These are phyloP conservation scores for Verticillium nonalfalfae DNA, from an alignment of 2,329 filamentous ascomycete species.

Conservation along the genomic window DNA sequence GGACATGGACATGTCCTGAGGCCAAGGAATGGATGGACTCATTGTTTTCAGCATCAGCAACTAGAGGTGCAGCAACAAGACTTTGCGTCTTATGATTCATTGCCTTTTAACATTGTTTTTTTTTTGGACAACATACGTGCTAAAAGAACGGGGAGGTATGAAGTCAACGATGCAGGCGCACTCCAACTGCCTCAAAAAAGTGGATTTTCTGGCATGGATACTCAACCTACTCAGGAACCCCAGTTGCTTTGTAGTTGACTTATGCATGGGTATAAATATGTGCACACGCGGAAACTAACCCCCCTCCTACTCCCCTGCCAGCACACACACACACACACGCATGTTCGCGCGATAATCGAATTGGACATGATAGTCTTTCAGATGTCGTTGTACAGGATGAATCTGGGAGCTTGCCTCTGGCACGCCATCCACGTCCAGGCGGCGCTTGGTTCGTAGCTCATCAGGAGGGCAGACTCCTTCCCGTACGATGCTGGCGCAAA, in stretches of 20 bases:
- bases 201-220: too few species aligned
- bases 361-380: constrained; percentile 6
- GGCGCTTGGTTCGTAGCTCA: constrained; percentile 28
- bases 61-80: background rate
- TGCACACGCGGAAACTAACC: background rate
- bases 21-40: background rate
- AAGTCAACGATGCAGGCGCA: too few species aligned
- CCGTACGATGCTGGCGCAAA: constrained; percentile 31
- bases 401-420: constrained; percentile 22
- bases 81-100: background rate
- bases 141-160: too few species aligned
- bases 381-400: constrained; percentile 29
- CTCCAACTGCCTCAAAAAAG: too few species aligned
- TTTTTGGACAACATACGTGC: too few species aligned
- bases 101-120: too few species aligned
- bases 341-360: background rate
- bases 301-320: background rate
- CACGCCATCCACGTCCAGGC: constrained; percentile 30
- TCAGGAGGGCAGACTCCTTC: constrained; percentile 21
- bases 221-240: too few species aligned
- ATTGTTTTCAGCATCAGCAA: background rate
- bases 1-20: background rate
- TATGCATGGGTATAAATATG: too few species aligned
- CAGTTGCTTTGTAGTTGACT: too few species aligned
- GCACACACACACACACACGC: background rate